These are phyloP conservation scores for Graphium sp. DNA, from an alignment of 2,329 filamentous ascomycete genomes.

Conservation along the genomic window DNA sequence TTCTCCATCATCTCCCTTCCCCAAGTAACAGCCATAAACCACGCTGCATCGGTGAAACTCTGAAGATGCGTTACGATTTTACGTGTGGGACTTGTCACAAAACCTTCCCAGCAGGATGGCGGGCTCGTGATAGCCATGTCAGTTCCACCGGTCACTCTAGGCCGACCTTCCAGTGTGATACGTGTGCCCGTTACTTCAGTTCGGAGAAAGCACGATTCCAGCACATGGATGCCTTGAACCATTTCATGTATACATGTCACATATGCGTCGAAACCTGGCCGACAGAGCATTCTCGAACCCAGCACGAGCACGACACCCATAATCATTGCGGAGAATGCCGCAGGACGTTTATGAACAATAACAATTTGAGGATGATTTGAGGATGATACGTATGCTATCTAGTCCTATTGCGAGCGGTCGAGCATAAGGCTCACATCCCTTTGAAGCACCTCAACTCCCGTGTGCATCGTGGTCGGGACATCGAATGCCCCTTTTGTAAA, in stretches of 20 bases:
- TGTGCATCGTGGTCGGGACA: conserved; percentile 22
- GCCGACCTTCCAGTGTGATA: conserved; percentile 13
- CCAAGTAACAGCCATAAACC: too few relatives aligned
- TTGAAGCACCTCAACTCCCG: conserved; percentile 39
- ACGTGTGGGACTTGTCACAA: conserved; percentile 13
- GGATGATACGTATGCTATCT: too few relatives aligned
- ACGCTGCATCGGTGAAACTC: too few relatives aligned
- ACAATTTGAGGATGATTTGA: conserved; percentile 15
- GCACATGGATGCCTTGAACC: conserved; percentile 14
- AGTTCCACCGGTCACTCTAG: conserved; percentile 9
- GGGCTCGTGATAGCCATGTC: conserved; percentile 13
- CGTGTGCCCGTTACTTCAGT: conserved; percentile 10
- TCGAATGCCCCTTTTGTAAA: conserved; percentile 40
- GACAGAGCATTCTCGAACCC: conserved; percentile 4
- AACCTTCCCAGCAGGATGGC: conserved; percentile 8
- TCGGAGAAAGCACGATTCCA: conserved; percentile 7
- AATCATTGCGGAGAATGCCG: conserved; percentile 16
- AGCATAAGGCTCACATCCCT: too few relatives aligned
- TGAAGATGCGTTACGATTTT: too few relatives aligned
- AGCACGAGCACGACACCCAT: conserved; percentile 14
- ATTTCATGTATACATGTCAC: conserved; percentile 13
- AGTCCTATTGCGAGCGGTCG: too few relatives aligned
- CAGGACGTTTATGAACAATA: conserved; percentile 13
- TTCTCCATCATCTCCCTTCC: too few relatives aligned
- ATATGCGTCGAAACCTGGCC: conserved; percentile 10